Percentiles rank a stretch among this genome's conserved stretches.
Evolutionary conservation across 768 basidiomycete species (phyloP).

Genomic region (Strobilomyces dryophilus): DNA sequence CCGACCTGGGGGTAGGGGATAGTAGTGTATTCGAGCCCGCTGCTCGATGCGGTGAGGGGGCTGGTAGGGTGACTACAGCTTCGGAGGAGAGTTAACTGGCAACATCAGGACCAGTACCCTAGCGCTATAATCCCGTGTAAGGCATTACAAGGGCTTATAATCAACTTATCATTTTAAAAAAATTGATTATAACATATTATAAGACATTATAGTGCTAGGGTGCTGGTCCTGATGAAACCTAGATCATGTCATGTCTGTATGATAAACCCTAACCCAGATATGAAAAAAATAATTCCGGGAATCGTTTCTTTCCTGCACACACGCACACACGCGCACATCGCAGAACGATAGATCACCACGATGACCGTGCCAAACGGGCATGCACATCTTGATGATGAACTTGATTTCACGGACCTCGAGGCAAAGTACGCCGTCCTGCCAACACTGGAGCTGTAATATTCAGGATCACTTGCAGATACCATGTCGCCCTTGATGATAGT

Average conservation of each 20-base stretch:
- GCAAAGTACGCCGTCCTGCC: constrained; percentile 53
- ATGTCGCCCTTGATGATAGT: constrained; percentile 77
- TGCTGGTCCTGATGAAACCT: no score
- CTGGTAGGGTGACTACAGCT: not conserved
- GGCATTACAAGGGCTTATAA: no score
- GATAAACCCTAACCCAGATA: constrained; percentile 2
- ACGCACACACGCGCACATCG: not conserved
- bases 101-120: no score
- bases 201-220: no score
- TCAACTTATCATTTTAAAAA: no score
- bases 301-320: not conserved
- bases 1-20: no score
- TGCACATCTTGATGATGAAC: constrained; percentile 49
- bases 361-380: constrained; percentile 42
- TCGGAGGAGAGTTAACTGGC: constrained; percentile 6
- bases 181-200: no score
- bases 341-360: constrained; percentile 23
- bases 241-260: not conserved
- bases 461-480: constrained; percentile 55
- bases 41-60: not conserved
- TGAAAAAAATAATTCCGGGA: not conserved
- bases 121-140: no score
- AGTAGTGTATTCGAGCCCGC: not conserved
- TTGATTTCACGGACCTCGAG: constrained; percentile 88
- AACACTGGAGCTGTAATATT: constrained; percentile 1